These are phyloP conservation scores for Boeremia exigua DNA, from an alignment of 2,329 filamentous ascomycete genomes.

Conservation along the genomic window DNA sequence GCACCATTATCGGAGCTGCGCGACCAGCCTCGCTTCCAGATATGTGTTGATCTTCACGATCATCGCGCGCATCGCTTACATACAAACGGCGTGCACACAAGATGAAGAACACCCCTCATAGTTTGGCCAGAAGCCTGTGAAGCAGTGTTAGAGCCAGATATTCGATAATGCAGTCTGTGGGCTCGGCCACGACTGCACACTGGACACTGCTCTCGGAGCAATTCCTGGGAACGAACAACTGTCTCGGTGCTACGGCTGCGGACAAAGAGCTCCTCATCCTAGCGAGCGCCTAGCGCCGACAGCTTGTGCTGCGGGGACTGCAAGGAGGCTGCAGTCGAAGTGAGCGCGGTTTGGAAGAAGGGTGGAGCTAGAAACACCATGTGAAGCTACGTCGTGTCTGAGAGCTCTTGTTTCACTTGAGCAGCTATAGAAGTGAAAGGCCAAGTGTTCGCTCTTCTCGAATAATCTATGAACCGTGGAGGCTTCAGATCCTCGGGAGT, in stretches of 20 bases:
- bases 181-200: not conserved
- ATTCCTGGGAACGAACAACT: not conserved
- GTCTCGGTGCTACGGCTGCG: conserved; percentile 8
- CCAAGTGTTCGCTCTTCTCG: conserved; percentile 16
- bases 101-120: not conserved
- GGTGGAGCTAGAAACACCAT: not conserved
- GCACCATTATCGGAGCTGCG: no score
- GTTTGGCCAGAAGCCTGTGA: not conserved
- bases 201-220: not conserved
- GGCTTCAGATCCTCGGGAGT: conserved; percentile 6
- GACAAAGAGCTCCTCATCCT: conserved; percentile 16
- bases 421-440: conserved; percentile 2
- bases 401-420: not conserved
- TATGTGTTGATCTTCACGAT: no score
- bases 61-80: no score
- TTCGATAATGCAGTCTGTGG: not conserved
- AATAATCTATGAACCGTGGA: conserved; percentile 7
- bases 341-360: not conserved
- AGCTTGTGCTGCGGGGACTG: conserved; percentile 6
- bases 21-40: no score
- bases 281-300: conserved; percentile 15
- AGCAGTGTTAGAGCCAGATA: not conserved
- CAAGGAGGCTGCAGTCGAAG: conserved; percentile 6
- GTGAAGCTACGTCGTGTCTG: not conserved
- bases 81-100: not conserved